Base-by-base conservation (phyloP, 768 basidiomycete genomes). In the Collybiopsis luxurians region DNA sequence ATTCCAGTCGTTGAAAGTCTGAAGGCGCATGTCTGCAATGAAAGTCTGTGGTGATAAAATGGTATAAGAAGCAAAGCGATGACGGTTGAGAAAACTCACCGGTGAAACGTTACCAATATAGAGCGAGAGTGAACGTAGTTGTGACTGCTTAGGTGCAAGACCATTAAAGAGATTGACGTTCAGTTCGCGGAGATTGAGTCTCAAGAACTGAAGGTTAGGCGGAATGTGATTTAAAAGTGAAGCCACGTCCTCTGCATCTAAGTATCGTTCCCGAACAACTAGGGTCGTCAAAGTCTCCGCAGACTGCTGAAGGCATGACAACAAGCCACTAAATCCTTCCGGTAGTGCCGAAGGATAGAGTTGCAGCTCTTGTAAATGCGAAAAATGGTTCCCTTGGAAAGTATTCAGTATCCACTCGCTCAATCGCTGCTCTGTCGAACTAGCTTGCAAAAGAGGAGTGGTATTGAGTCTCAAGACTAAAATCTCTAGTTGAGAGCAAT, bases 391-490 rank as follows among this genome's bases (percentile, higher is more conserved):
- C 7, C 17, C 67, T n/a, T 66, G 60, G 15, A 69, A 57, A 28
- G 66, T 68, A 1, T 59, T 46, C 0, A 45, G n/a, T 21, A 80
- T 65, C 72, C 77, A 79, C 17, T 69, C 54, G 38, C 60, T 66
- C 17, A 81, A 64, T 4, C 60, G 54, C 3, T 69, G 59, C 55
- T 79, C 76, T 6, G 61, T 27, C 15, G 24, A 24, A 13, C 28
- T 42, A 26, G 43, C 27, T 30, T 44, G n/a, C 6, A 54, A 23
- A 13, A 38, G 17, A 34, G 54, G 54, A 5, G 68, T 60, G 0
- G 75, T 74, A 44, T 78, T 77, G 21, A 81, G 62, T 31, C 76
- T 71, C 12, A 81, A 61, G 44, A 70, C 67, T 26, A 79, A 55
- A 26, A 67, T 63, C 28, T 68, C 64, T 27, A 81, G 66, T 1